Base-by-base conservation (phyloP, 495 filamentous ascomycete genomes). In the Usnea hakonensis region DNA sequence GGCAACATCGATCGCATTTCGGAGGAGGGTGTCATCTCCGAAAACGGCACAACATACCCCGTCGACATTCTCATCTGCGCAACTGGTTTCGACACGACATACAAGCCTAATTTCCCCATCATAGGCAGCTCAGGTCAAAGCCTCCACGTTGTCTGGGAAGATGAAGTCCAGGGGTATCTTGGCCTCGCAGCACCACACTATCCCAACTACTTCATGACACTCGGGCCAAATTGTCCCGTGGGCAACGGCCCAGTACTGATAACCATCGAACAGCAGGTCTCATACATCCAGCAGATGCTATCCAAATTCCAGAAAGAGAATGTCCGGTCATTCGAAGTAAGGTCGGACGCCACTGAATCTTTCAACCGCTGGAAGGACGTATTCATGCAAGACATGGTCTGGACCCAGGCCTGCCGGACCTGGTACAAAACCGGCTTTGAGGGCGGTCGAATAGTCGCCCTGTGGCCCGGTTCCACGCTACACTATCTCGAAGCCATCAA, bases 121-220 rank as follows among this genome's bases (percentile, higher is more conserved):
- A 72, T 69, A 38, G 85, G 85, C 0, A 69, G 71, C 21, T 69
- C 72, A 23, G 81, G 79, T 5, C 60, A 76, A 13, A 74, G 77
- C 23, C 70, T 88, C 0, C 67, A 77, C 1, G 72, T 81, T 16
- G 70, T 73, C 4, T 87, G 82, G 78, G 71, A 78, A 14, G 67
- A 76, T 17, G 76, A 76, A 0, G 73, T 83, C 0, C 80, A 81
- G 63, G 79, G 78, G 5, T 88, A 89, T 63, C 76, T 85, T 38
- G 83, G 81, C 19, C 73, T 83, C 17, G 81, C 84, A 6, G 76
- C 83, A 2, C 78, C 85, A 57, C 79, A 76, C 0, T 89, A 88
- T 67, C 86, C 86, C 4, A 89, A 88, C 62, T 84, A 85, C 65
- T 87, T 86, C 69, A 43, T 43, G 2, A 19, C 8, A 16, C 8